Base-by-base conservation (phyloP, 371 early-diverging fungal genomes). In the Apophysomyces elegans region DNA sequence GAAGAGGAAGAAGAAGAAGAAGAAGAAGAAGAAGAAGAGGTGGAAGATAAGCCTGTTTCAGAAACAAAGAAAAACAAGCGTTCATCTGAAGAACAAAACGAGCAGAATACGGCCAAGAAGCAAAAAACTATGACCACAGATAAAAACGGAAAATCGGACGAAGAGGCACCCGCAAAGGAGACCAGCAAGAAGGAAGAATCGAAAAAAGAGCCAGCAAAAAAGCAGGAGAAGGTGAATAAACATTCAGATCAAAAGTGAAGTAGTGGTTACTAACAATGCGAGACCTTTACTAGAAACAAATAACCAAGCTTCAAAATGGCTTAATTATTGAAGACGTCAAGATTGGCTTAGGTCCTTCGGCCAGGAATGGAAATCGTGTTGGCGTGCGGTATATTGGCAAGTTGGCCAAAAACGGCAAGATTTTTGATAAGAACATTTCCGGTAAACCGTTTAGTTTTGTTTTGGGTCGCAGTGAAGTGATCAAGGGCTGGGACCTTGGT, bases 401-500 rank as follows among this genome's bases (percentile, higher is more conserved):
- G 66, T 86, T 97, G 61, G 84, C 85, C 59, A 50, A 77, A 41
- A 94, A 85, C 79, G 97, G 97, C 68, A 97, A 95, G 82, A 91
- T 93, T 16, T 96, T 98, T 81, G 99, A 98, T 82, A 84, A 90
- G 76, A 96, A 96, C 83, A 86, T 88, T 58, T 86, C 85, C 66
- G 97, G 98, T 41, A 88, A 89, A 75, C 96, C 98, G 4, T 96
- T 98, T 83, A 76, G 61, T 68, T 97, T 97, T 84, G 81, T 81
- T 18, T 85, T 98, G 43, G 97, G 96, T 11, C 81, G 77, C 36
- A 94, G 94, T 65, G 93, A 97, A 76, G 99, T 98, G 50, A 98
- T 98, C 78, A 89, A 91, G 79, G 98, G 97, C 39, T 96, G 96
- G 96, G 97, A 96, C 73, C 58, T 85, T 21, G 97, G 97, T 61